Evolutionary conservation across 176 grass and related monocot species (phyloP), one percentile per base, ranked within the genome.

Genomic region (Alloteropsis semialata): DNA sequence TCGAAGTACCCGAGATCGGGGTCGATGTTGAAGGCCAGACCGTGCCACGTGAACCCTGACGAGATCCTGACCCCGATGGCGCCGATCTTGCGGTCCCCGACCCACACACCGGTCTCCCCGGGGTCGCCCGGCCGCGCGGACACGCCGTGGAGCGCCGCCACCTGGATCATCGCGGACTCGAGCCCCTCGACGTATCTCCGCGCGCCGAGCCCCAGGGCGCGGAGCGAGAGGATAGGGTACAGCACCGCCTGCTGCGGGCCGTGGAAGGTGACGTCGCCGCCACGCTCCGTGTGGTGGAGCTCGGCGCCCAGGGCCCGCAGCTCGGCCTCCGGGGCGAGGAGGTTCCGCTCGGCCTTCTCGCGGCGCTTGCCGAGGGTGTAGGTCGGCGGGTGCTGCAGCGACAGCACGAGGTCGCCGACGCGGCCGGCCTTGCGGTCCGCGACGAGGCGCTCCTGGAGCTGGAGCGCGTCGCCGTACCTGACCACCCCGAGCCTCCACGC

Each of bases 41-140:
- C 93, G 82, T 99, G 96, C 58, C 78, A 93, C 27, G 96, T 99
- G 38, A 92, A 80, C 30, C 91, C 83, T 32, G 86, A 91, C 11
- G 93, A 96, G 85, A 99, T 96, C 71, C 93, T 93, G 76, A 99
- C 91, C 83, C 96, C 96, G 80, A 99, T 96, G 61, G 93, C 93
- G 41, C 93, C 96, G 70, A 96, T 92, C 87, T 99, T 99, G 80
- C 96, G 81, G 64, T 99, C 91, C 51, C 80, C 89, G 72, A 93
- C 93, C 93, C 93, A 96, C 59, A 99, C 91, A 42, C 91, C 96
- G 42, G 96, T 98, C 65, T 97, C 88, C 14, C 91, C 85, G 42
- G 89, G 70, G 54, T 65, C 84, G 2, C 93, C 91, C 1, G 91
- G 66, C 50, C 82, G 76, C 33, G 93, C 89, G 65, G 76, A n/a